Evolutionary conservation across 345 rosid genomes (phyloP).

Genomic region (Brassica carinata): DNA sequence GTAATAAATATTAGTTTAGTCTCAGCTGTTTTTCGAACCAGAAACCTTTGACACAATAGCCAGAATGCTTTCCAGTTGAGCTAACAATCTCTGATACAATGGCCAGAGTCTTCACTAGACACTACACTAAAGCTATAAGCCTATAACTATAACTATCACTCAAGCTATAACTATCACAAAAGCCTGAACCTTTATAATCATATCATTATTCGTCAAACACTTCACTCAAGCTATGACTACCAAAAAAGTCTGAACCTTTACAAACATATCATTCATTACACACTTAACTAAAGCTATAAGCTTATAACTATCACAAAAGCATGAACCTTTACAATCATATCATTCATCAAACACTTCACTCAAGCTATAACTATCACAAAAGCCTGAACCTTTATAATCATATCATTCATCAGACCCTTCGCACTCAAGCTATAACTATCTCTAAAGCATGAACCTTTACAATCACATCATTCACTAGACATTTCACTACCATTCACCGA

Average conservation of each 20-base stretch:
- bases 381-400: not conserved
- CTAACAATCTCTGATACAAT: too few relatives aligned
- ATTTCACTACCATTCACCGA: not conserved
- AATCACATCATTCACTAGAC: not conserved
- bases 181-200: not conserved
- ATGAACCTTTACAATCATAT: not conserved
- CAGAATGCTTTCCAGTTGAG: too few relatives aligned
- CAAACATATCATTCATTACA: not conserved
- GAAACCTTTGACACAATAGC: too few relatives aligned
- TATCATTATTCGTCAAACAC: not conserved
- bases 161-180: not conserved
- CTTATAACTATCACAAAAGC: not conserved
- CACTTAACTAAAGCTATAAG: not conserved
- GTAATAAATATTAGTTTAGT: too few relatives aligned
- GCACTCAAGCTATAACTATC: not conserved
- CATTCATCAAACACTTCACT: not conserved
- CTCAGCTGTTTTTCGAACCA: too few relatives aligned
- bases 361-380: not conserved
- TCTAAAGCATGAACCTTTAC: not conserved
- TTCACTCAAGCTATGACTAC: not conserved
- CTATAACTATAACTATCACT: not conserved
- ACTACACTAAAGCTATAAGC: not conserved
- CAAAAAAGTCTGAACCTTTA: not conserved
- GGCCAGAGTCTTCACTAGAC: not conserved
- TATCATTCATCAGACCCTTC: not conserved